Evolutionary conservation across 2,329 filamentous ascomycete species (phyloP).

Genomic region (Coniochaeta sp.): DNA sequence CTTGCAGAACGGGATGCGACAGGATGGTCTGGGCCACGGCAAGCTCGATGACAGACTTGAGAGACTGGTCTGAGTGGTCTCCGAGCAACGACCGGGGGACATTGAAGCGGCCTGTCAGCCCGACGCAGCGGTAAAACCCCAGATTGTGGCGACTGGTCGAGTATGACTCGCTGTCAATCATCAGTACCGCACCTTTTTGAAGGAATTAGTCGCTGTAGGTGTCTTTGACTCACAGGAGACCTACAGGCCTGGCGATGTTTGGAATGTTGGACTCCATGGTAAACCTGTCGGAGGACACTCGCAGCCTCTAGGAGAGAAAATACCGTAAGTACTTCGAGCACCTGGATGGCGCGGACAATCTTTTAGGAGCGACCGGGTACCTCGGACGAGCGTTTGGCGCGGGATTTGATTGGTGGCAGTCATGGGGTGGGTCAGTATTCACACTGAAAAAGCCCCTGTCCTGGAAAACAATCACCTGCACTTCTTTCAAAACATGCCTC

Average conservation of each 20-base stretch:
- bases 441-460: too few species aligned
- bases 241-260: neutral
- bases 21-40: slow-evolving; percentile 1
- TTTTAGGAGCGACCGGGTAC: too few species aligned
- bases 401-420: too few species aligned
- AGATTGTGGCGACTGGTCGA: neutral
- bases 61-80: neutral
- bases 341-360: too few species aligned
- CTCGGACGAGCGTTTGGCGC: too few species aligned
- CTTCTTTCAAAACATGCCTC: too few species aligned
- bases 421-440: too few species aligned
- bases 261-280: neutral
- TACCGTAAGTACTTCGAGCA: too few species aligned
- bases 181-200: neutral
- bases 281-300: too few species aligned
- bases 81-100: neutral
- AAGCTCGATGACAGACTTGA: neutral
- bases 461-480: too few species aligned
- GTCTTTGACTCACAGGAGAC: neutral
- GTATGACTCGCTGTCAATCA: neutral
- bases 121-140: neutral
- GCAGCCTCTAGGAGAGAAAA: too few species aligned
- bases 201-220: neutral
- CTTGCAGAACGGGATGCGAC: neutral
- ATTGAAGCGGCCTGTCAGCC: neutral